A percentile compares a stretch with the other conserved stretches of the same genome.
Evolutionary conservation across 2,329 filamentous ascomycete genomes (phyloP).

Genomic region (Exophiala oligosperma): DNA sequence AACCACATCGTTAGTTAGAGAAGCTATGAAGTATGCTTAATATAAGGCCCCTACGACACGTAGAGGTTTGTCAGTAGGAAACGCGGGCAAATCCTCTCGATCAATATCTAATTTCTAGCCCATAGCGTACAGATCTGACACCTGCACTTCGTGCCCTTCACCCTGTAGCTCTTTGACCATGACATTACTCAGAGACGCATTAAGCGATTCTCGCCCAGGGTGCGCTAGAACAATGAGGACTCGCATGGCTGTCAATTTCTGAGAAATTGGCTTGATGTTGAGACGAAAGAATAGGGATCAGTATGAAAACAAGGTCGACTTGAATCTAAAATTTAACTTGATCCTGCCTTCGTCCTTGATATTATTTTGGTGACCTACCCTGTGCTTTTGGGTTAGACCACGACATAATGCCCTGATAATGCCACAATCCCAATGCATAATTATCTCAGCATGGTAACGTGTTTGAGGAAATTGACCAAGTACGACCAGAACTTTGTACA

Average conservation of each 20-base stretch:
- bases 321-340: too few relatives aligned
- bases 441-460: too few relatives aligned
- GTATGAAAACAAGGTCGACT: too few relatives aligned
- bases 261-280: too few relatives aligned
- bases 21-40: neutral
- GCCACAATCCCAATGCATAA: too few relatives aligned
- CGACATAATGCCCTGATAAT: too few relatives aligned
- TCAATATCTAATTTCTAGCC: slow-evolving; percentile 3
- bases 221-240: slow-evolving; percentile 6
- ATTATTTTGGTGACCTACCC: too few relatives aligned
- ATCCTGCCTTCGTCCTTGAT: too few relatives aligned
- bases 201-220: slow-evolving; percentile 4
- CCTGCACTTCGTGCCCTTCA: slow-evolving; percentile 3
- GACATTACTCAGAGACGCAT: neutral
- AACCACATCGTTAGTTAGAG: neutral
- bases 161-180: neutral
- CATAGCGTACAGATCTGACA: slow-evolving; percentile 7
- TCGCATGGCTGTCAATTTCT: neutral
- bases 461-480: too few relatives aligned
- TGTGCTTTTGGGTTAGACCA: too few relatives aligned
- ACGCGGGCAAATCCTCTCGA: slow-evolving; percentile 2
- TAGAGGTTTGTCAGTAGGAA: neutral
- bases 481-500: too few relatives aligned
- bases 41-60: neutral
- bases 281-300: too few relatives aligned